phyloP scores from a whole-genome alignment of 2,329 filamentous ascomycete species.

The Colletotrichum nymphaeae region DNA sequence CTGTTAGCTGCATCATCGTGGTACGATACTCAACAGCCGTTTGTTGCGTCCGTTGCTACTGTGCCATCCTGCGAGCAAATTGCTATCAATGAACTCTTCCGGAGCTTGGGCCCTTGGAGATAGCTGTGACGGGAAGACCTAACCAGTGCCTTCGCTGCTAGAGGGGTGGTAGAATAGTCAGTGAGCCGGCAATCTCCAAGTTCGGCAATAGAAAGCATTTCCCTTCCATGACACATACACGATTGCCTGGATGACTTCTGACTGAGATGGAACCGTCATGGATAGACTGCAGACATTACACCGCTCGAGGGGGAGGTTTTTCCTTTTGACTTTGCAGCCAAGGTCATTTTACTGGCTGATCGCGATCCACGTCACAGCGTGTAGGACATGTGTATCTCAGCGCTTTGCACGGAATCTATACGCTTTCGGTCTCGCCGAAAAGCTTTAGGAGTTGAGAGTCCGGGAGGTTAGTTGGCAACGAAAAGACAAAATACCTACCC shows the following conservation, averaged over 20 bases:
- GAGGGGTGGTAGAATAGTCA: slow-evolving; percentile 1
- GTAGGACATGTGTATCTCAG: not conserved
- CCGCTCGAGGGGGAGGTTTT: not conserved
- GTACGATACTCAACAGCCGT: not conserved
- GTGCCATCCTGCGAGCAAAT: not conserved
- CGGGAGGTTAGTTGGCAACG: not conserved
- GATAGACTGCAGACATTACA: not conserved
- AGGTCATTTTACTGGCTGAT: not conserved
- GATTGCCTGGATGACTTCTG: not conserved
- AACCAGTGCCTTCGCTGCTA: not conserved
- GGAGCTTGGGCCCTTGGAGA: not conserved
- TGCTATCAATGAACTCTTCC: not conserved
- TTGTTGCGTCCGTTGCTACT: not conserved
- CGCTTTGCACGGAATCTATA: not conserved
- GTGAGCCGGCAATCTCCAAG: not conserved
- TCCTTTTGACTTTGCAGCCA: not conserved
- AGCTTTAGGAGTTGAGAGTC: not conserved
- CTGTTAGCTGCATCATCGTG: not conserved
- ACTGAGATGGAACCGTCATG: not conserved
- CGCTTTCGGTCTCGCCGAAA: not conserved
- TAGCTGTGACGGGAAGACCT: not conserved
- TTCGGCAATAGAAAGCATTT: not conserved
- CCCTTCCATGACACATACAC: not conserved
- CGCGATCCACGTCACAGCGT: not conserved
- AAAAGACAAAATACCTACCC: not conserved